phyloP scores from a whole-genome alignment of 768 basidiomycete genomes.

The Epithele typhae region DNA sequence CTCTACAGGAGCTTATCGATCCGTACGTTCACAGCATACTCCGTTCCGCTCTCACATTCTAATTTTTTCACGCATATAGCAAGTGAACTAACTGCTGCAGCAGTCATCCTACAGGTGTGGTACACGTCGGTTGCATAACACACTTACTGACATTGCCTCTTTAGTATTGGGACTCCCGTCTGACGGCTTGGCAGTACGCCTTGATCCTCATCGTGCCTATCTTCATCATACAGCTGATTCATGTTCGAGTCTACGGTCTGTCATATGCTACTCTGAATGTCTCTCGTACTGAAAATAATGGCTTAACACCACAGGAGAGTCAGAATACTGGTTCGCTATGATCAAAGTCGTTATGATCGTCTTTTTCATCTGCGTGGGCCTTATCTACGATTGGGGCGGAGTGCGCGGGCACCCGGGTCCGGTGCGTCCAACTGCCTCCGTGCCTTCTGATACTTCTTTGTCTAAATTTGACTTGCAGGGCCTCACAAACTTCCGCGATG shows the following conservation, averaged over 20 bases:
- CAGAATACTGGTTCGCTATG: constrained; percentile 60
- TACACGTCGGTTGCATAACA: too few relatives aligned
- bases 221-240: constrained; percentile 50
- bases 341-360: constrained; percentile 62
- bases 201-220: constrained; percentile 50
- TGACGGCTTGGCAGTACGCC: constrained; percentile 53
- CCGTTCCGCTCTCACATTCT: constrained; percentile 12
- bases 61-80: constrained; percentile 27
- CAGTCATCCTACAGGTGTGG: constrained; percentile 44
- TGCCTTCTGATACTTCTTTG: background rate
- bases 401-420: constrained; percentile 55
- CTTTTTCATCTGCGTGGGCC: constrained; percentile 57
- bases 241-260: constrained; percentile 53
- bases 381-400: constrained; percentile 61
- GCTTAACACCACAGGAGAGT: constrained; percentile 42
- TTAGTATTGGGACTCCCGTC: constrained; percentile 41
- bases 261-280: background rate
- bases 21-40: constrained; percentile 25
- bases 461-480: constrained; percentile 32
- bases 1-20: constrained; percentile 33
- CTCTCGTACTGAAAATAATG: background rate
- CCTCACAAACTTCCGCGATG: constrained; percentile 43
- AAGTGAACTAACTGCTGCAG: constrained; percentile 55
- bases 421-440: constrained; percentile 27
- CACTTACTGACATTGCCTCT: too few relatives aligned